These are phyloP conservation scores for Magnusiomyces fungicola DNA, from an alignment of 1,139 yeast genomes.

Conservation along the genomic window DNA sequence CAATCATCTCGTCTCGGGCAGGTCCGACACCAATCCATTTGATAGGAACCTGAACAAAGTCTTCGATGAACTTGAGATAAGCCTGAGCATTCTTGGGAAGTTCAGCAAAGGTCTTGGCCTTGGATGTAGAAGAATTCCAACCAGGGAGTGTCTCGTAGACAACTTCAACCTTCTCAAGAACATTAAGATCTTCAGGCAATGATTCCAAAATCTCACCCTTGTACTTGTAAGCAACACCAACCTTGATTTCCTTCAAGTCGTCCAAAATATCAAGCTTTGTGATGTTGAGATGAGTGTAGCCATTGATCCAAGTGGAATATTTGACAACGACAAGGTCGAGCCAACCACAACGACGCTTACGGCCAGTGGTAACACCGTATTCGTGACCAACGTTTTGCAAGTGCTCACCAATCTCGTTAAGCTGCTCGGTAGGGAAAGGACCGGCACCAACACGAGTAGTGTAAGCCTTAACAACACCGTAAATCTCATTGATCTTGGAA, in stretches of 20 bases:
- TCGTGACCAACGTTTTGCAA: conserved; percentile 91
- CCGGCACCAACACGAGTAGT: conserved; percentile 99
- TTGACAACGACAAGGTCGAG: conserved; percentile 90
- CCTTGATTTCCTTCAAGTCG: conserved; percentile 75
- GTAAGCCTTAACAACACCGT: conserved; percentile 97
- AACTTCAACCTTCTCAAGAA: conserved; percentile 82
- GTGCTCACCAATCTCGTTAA: conserved; percentile 78
- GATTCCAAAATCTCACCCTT: conserved; percentile 66
- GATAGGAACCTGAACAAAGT: conserved; percentile 72
- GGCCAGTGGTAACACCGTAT: conserved; percentile 96
- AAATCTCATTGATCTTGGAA: conserved; percentile 62
- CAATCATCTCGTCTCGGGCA: conserved; percentile 55
- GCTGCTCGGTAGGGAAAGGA: conserved; percentile 97
- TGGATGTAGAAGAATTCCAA: conserved; percentile 82
- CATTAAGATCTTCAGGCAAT: conserved; percentile 88
- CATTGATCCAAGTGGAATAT: conserved; percentile 85
- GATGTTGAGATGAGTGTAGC: conserved; percentile 88
- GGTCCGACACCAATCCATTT: conserved; percentile 99
- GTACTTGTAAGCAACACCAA: conserved; percentile 73
- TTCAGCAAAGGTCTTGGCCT: conserved; percentile 59
- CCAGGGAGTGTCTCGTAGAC: conserved; percentile 88
- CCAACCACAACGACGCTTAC: conserved; percentile 99
- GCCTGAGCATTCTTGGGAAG: conserved; percentile 83
- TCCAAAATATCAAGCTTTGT: conserved; percentile 95
- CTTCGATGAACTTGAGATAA: conserved; percentile 79